Evolutionary conservation across 2,329 filamentous ascomycete genomes (phyloP).

Genomic region (Calonectria henricotiae): DNA sequence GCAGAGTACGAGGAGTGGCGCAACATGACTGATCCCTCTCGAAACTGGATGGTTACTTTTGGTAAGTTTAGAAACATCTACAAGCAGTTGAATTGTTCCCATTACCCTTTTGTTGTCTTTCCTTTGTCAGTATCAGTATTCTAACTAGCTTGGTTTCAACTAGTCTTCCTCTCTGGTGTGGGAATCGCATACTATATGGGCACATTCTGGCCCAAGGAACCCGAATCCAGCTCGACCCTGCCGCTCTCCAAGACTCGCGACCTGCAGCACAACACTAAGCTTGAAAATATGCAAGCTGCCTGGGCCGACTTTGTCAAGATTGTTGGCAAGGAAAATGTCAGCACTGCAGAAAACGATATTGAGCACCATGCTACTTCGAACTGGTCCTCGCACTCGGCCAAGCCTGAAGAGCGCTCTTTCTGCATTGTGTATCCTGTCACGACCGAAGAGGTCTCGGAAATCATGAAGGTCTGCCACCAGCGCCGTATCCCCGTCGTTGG

Average conservation of each 20-base stretch:
- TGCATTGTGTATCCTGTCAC: slow-evolving; percentile 83
- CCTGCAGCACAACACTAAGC: slow-evolving; percentile 73
- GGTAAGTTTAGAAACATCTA: slow-evolving; percentile 59
- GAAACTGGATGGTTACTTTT: slow-evolving; percentile 70
- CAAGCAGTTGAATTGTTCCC: not conserved
- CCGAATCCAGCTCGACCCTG: slow-evolving; percentile 72
- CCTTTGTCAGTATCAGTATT: not conserved
- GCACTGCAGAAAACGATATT: slow-evolving; percentile 72
- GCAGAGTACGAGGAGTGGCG: slow-evolving; percentile 66
- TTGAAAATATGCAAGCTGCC: slow-evolving; percentile 77
- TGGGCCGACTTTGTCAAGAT: slow-evolving; percentile 80
- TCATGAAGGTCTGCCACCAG: slow-evolving; percentile 91
- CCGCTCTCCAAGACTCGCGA: slow-evolving; percentile 68
- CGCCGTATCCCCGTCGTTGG: slow-evolving; percentile 88
- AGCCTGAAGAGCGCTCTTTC: slow-evolving; percentile 70
- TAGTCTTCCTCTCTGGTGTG: slow-evolving; percentile 70
- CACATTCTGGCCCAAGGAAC: slow-evolving; percentile 68
- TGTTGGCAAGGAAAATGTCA: slow-evolving; percentile 77
- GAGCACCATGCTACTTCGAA: slow-evolving; percentile 73
- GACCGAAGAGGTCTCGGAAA: slow-evolving; percentile 87
- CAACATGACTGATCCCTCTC: slow-evolving; percentile 60
- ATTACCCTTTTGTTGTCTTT: too few relatives aligned
- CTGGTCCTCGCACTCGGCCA: slow-evolving; percentile 74
- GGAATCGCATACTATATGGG: slow-evolving; percentile 74
- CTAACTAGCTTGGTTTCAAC: not conserved